Evolutionary conservation across 129 eudicot species (phyloP), one percentile per base, ranked within the genome.

Genomic region (Cynara cardunculus): DNA sequence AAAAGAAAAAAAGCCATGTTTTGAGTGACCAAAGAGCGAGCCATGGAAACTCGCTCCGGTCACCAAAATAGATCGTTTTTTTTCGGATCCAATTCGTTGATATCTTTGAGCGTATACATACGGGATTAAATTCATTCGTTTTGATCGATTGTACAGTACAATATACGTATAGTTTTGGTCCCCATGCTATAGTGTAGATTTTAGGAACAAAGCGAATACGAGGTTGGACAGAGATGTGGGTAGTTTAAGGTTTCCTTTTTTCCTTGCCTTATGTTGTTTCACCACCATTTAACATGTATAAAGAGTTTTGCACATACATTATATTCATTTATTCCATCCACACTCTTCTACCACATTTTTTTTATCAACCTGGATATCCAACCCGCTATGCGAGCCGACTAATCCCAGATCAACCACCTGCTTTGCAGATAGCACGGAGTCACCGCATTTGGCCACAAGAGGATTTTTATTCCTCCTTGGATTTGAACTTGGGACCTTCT

Each of bases 221-320:
- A 62, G 69, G 44, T 77, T 61, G 82, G 86, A 76, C 73, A 71
- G 80, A 65, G 73, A 70, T 11, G 62, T 53, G 8, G 70, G 39
- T 77, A 83, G 86, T 59, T 71, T 83, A 83, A 71, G 68, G 26
- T 72, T 77, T 66, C 34, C 21, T 59, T 69, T 25, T 83, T 77
- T 76, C 71, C 69, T 82, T 83, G 69, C 26, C 78, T 77, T 71
- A 71, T 65, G 82, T 56, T 76, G 74, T 83, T 83, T 61, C 35
- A 44, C 78, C 18, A 53, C 62, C 24, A 46, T 71, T 83, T 76
- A 24, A 25, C 39, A 32, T 56, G 81, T 37, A 56, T 82, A 76
- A 56, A 26, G 77, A 78, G 71, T 77, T 83, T 46, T 76, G 73
- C 72, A 83, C 73, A 53, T 53, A 53, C 21, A 3, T 16, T 53